Percentiles rank a stretch among this genome's conserved stretches.
phyloP scores from a whole-genome alignment of 345 rosid species.

The sweet orange (Citrus sinensis) region DNA sequence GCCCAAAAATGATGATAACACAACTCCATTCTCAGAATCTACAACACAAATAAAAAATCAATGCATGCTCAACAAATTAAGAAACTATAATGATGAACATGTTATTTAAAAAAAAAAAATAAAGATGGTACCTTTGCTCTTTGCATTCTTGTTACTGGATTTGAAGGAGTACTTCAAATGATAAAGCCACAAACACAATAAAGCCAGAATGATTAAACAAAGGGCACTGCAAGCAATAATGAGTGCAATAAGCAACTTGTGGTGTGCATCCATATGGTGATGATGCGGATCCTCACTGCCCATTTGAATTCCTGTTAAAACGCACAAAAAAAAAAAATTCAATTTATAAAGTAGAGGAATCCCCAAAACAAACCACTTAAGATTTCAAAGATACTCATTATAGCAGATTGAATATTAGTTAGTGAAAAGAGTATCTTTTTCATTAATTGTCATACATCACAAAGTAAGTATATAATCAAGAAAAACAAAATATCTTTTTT shows the following conservation, averaged over 20 bases:
- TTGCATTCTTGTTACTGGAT: conserved; percentile 31
- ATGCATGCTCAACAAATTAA: not conserved
- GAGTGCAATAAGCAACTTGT: conserved; percentile 46
- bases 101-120: not conserved
- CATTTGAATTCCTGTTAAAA: conserved; percentile 40
- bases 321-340: not conserved
- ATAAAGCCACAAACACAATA: conserved; percentile 51
- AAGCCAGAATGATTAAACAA: conserved; percentile 35
- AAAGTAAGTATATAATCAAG: no score
- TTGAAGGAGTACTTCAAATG: conserved; percentile 41
- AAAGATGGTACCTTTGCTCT: conserved; percentile 42
- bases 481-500: no score
- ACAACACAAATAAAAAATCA: not conserved
- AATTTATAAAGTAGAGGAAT: conserved; percentile 9
- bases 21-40: conserved; percentile 53
- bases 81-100: not conserved
- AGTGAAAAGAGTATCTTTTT: not conserved
- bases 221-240: conserved; percentile 54
- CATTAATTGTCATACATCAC: not conserved
- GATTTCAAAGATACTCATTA: not conserved
- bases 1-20: conserved; percentile 47
- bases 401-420: not conserved
- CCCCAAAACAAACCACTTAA: not conserved
- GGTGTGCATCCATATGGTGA: conserved; percentile 35
- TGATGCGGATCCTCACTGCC: conserved; percentile 37